Conservation (phyloP, 345 rosid genomes). For the Corymbia maculata region DNA sequence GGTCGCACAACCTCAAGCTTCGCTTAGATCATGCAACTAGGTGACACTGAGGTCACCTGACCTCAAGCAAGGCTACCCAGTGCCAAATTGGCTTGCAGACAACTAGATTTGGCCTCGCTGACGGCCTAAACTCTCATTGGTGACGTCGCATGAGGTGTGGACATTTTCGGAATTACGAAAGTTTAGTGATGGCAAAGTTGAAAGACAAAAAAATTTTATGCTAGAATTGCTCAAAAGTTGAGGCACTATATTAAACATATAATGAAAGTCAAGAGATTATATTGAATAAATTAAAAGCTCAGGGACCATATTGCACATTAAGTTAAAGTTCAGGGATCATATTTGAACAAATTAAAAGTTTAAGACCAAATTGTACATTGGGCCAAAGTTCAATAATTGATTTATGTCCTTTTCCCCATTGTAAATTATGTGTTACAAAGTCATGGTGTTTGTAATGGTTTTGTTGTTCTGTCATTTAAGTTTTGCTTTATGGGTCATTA, state of each 20-base stretch:
- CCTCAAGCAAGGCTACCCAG: background rate
- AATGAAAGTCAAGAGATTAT: too few relatives aligned
- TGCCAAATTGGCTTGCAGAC: background rate
- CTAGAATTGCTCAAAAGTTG: background rate
- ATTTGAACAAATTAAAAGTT: too few relatives aligned
- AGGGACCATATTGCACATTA: too few relatives aligned
- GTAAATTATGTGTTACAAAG: background rate
- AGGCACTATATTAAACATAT: too few relatives aligned
- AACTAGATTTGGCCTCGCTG: background rate
- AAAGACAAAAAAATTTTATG: background rate
- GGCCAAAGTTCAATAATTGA: too few relatives aligned
- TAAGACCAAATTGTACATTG: too few relatives aligned
- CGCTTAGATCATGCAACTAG: background rate
- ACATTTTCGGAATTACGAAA: background rate
- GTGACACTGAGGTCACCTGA: background rate
- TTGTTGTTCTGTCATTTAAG: background rate
- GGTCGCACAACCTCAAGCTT: background rate
- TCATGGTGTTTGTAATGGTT: background rate
- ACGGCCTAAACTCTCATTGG: background rate
- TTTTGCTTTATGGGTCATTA: background rate
- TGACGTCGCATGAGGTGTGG: background rate
- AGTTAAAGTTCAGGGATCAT: too few relatives aligned
- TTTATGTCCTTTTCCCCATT: background rate
- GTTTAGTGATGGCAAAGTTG: background rate
- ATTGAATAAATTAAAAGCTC: too few relatives aligned